Conservation (phyloP, 768 basidiomycete genomes). For the Daedaleopsis nitida region DNA sequence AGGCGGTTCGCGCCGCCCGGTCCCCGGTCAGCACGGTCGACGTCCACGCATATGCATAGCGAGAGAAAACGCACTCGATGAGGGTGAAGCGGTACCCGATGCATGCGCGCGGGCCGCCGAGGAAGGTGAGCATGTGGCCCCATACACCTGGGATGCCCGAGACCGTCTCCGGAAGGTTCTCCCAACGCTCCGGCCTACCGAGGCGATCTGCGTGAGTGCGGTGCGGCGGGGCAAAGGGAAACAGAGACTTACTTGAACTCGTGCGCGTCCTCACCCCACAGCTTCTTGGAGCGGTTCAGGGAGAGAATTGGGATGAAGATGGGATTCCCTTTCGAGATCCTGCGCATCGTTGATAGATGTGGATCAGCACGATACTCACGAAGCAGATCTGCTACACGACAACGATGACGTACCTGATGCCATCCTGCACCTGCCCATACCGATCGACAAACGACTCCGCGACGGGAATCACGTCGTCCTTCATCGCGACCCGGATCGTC, state of each 20-base stretch:
- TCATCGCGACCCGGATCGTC: slow-evolving; percentile 48
- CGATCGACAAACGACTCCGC: slow-evolving; percentile 30
- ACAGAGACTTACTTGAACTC: slow-evolving; percentile 43
- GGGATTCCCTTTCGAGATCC: slow-evolving; percentile 35
- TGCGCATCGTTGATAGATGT: slow-evolving; percentile 29
- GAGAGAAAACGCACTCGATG: slow-evolving; percentile 48
- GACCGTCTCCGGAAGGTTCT: slow-evolving; percentile 44
- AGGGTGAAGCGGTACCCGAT: slow-evolving; percentile 70
- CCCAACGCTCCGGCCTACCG: slow-evolving; percentile 60
- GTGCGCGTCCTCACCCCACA: slow-evolving; percentile 66
- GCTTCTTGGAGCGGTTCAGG: slow-evolving; percentile 50
- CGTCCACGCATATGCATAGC: slow-evolving; percentile 14
- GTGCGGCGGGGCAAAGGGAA: background rate
- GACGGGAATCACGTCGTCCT: slow-evolving; percentile 57
- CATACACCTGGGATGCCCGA: slow-evolving; percentile 58
- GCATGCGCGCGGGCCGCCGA: slow-evolving; percentile 65
- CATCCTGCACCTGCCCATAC: slow-evolving; percentile 21
- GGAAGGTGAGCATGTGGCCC: slow-evolving; percentile 60
- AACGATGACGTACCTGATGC: slow-evolving; percentile 41
- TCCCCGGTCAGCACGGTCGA: slow-evolving; percentile 47
- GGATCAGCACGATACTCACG: slow-evolving; percentile 4
- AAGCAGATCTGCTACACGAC: too few species aligned
- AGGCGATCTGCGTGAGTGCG: background rate
- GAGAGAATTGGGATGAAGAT: slow-evolving; percentile 52
- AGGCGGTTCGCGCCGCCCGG: too few species aligned